These are phyloP conservation scores for Byssochlamys sp. DNA, from an alignment of 2,329 filamentous ascomycete genomes.

Conservation along the genomic window DNA sequence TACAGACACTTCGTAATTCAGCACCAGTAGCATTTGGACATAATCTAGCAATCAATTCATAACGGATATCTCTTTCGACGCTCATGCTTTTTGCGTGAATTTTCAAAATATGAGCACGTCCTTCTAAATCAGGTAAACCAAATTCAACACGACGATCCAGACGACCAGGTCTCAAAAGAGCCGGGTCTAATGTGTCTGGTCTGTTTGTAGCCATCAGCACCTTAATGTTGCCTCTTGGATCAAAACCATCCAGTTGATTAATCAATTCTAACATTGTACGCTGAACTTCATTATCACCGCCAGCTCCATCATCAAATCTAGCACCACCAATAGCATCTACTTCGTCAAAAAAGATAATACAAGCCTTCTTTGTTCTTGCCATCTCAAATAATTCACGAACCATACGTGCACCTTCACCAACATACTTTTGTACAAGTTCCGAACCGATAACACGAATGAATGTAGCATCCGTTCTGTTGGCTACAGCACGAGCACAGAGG, in stretches of 20 bases:
- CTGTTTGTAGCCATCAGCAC: constrained; percentile 99
- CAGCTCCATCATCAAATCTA: constrained; percentile 90
- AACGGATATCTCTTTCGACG: constrained; percentile 94
- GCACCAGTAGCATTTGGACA: constrained; percentile 97
- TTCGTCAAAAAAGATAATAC: constrained; percentile 99
- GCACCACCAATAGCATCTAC: constrained; percentile 93
- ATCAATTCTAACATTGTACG: constrained; percentile 97
- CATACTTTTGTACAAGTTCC: constrained; percentile 96
- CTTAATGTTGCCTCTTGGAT: constrained; percentile 94
- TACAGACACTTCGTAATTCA: constrained; percentile 90
- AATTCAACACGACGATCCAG: constrained; percentile 99
- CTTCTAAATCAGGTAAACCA: constrained; percentile 90
- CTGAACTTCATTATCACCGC: constrained; percentile 95
- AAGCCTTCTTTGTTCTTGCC: constrained; percentile 98
- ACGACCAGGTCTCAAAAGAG: constrained; percentile 89
- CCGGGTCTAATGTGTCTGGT: constrained; percentile 90
- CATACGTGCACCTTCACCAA: constrained; percentile 96
- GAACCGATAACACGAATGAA: constrained; percentile 98
- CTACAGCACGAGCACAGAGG: constrained; percentile 89
- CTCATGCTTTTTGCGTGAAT: constrained; percentile 99
- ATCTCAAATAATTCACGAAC: constrained; percentile 98
- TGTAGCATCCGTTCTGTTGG: constrained; percentile 94
- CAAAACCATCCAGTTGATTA: constrained; percentile 92
- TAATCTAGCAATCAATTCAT: constrained; percentile 93
- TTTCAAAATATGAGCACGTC: constrained; percentile 89